Conservation (phyloP, 2,329 filamentous ascomycete species). For the Cercospora sp. region DNA sequence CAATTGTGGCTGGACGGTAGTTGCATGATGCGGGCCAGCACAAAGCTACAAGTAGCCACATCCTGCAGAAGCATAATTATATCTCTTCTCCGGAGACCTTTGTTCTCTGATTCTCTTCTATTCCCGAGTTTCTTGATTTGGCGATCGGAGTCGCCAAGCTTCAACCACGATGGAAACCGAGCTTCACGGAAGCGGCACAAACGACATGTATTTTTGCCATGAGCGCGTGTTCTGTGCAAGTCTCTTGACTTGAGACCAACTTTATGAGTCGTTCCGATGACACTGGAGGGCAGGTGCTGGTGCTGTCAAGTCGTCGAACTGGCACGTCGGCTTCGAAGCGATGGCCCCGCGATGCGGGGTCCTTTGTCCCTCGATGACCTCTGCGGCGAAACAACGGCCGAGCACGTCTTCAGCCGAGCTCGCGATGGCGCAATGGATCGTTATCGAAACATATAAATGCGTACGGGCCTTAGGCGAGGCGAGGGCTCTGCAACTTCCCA, state of each 20-base stretch:
- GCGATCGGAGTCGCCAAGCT: background rate
- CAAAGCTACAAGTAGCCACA: background rate
- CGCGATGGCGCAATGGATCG: conserved; percentile 6
- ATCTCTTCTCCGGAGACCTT: background rate
- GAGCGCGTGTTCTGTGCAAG: background rate
- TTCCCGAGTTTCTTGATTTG: background rate
- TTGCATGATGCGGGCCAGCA: background rate
- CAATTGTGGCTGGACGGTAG: background rate
- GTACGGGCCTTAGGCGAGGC: background rate
- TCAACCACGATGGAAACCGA: background rate
- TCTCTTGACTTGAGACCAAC: background rate
- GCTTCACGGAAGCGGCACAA: background rate
- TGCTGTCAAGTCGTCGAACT: background rate
- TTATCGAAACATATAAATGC: background rate
- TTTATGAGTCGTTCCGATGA: background rate
- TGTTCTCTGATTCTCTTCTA: background rate
- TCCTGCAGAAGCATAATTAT: background rate
- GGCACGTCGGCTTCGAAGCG: background rate
- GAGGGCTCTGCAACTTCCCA: background rate
- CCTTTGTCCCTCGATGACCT: background rate
- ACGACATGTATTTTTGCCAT: background rate
- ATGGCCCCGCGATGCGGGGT: conserved; percentile 3
- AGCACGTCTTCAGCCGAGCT: conserved; percentile 2
- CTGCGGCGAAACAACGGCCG: conserved; percentile 4
- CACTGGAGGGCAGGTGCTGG: background rate